These are phyloP conservation scores for Ogataea pini DNA, from an alignment of 805 yeast species.

Conservation along the genomic window DNA sequence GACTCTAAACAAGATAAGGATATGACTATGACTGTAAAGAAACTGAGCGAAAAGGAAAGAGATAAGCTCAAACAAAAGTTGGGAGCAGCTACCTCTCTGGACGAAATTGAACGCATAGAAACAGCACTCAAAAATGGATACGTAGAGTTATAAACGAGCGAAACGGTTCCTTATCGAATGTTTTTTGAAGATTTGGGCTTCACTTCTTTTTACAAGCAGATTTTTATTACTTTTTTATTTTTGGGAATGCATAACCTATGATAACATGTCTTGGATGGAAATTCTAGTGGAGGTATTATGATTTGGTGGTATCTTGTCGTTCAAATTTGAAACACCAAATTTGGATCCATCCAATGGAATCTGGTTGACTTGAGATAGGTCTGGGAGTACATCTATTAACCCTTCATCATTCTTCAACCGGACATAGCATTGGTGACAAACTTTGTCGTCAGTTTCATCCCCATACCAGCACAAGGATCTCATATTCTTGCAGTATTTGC, in stretches of 20 bases:
- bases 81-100: slow-evolving; percentile 63
- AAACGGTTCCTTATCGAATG: too few species aligned
- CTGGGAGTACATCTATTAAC: slow-evolving; percentile 28
- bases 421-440: slow-evolving; percentile 32
- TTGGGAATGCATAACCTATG: too few species aligned
- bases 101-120: slow-evolving; percentile 75
- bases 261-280: slow-evolving; percentile 27
- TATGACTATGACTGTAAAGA: slow-evolving; percentile 34
- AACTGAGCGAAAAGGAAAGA: slow-evolving; percentile 57
- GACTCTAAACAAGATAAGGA: slow-evolving; percentile 16
- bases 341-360: slow-evolving; percentile 21
- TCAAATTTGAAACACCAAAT: slow-evolving; percentile 21
- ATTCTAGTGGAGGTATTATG: slow-evolving; percentile 12
- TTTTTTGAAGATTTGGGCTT: too few species aligned
- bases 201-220: background rate
- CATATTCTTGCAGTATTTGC: slow-evolving; percentile 25
- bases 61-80: slow-evolving; percentile 52
- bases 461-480: slow-evolving; percentile 26
- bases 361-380: slow-evolving; percentile 18
- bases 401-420: slow-evolving; percentile 25
- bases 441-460: slow-evolving; percentile 7
- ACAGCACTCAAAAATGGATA: slow-evolving; percentile 44
- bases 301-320: slow-evolving; percentile 10
- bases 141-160: background rate
- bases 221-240: background rate